phyloP scores from a whole-genome alignment of 805 yeast genomes.

The Wickerhamiella dianesei region DNA sequence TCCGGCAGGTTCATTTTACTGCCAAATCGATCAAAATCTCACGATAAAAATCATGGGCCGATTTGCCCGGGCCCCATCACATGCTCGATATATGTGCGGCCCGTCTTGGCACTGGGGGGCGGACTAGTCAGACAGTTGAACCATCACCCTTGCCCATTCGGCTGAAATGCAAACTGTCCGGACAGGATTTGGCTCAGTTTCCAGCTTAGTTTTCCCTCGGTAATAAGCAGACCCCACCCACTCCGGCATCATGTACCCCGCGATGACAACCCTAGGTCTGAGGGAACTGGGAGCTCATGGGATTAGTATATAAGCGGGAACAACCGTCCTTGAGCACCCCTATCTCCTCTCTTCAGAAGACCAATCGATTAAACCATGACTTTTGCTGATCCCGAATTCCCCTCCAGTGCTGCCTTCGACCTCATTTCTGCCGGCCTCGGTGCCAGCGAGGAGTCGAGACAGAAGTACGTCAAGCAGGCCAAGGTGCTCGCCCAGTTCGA shows the following conservation, averaged over 20 bases:
- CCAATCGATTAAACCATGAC: no score
- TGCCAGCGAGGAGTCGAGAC: constrained; percentile 22
- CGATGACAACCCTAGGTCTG: neutral
- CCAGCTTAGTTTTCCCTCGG: neutral
- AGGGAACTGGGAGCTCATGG: neutral
- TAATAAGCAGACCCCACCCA: neutral
- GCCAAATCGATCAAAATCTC: neutral
- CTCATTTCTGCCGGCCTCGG: constrained; percentile 23
- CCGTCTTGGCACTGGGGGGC: neutral
- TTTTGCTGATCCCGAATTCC: constrained; percentile 24
- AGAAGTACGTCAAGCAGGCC: constrained; percentile 32
- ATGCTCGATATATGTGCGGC: neutral
- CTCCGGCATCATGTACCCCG: constrained; percentile 1
- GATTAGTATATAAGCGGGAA: constrained; percentile 2
- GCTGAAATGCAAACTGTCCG: neutral
- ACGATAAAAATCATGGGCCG: no score
- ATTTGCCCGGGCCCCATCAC: neutral
- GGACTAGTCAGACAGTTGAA: no score
- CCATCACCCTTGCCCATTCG: neutral
- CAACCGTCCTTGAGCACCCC: neutral
- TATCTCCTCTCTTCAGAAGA: neutral
- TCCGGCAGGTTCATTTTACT: no score
- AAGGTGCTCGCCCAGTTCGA: constrained; percentile 53
- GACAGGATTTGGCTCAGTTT: neutral
- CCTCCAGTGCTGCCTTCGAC: constrained; percentile 29